Conservation (phyloP, 192 early-diverging fungal genomes). For the Geranomyces variabilis region DNA sequence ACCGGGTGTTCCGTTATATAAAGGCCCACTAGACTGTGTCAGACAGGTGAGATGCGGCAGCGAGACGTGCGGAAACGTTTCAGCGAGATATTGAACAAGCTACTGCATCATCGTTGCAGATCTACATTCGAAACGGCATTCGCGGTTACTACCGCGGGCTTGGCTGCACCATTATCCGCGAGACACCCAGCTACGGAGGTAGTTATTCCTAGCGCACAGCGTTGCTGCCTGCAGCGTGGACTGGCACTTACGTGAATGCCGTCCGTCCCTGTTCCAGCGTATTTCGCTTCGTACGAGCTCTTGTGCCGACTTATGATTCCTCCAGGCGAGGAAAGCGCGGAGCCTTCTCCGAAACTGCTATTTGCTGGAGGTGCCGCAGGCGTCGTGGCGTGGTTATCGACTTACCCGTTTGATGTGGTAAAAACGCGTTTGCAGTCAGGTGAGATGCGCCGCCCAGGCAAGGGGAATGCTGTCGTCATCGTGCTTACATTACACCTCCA, state of each 20-base stretch:
- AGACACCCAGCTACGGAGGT: slow-evolving; percentile 39
- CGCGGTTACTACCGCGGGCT: slow-evolving; percentile 44
- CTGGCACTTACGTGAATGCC: background rate
- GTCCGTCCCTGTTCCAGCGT: slow-evolving; percentile 20
- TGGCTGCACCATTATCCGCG: slow-evolving; percentile 43
- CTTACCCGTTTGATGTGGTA: slow-evolving; percentile 58
- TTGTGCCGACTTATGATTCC: slow-evolving; percentile 29
- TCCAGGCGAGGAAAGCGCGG: slow-evolving; percentile 14
- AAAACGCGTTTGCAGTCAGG: slow-evolving; percentile 56
- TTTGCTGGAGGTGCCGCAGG: slow-evolving; percentile 57
- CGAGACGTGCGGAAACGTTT: background rate
- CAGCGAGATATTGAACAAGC: background rate
- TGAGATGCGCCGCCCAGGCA: too few relatives aligned
- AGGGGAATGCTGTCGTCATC: too few relatives aligned
- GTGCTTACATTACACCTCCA: too few relatives aligned
- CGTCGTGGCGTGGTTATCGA: slow-evolving; percentile 48
- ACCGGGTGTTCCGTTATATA: slow-evolving; percentile 24
- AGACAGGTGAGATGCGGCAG: slow-evolving; percentile 13
- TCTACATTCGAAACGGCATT: slow-evolving; percentile 38
- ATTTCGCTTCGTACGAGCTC: slow-evolving; percentile 57
- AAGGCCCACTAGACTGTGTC: slow-evolving; percentile 49
- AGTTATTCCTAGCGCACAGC: too few relatives aligned
- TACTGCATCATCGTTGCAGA: slow-evolving; percentile 36
- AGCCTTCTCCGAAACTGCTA: slow-evolving; percentile 41
- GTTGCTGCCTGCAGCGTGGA: too few relatives aligned